Percentiles rank a stretch among this genome's conserved stretches.
phyloP scores from a whole-genome alignment of 805 yeast species.

The Kodamaea laetipori region DNA sequence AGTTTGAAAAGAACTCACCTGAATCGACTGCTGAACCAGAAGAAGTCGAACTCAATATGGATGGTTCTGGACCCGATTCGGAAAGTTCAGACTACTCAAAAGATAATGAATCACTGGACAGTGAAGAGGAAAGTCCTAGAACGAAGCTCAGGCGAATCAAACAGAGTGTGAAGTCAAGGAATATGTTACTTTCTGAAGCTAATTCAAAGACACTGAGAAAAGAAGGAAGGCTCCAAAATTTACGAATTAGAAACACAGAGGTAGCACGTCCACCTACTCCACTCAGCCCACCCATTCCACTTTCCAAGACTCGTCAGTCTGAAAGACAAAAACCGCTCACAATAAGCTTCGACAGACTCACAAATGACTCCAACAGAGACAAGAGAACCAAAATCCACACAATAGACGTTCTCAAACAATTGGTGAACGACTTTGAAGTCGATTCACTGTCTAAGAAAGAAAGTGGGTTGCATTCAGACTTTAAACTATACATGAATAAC shows the following conservation, averaged over 20 bases:
- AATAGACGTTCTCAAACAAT: conserved; percentile 39
- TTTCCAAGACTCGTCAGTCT: conserved; percentile 18
- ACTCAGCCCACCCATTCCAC: conserved; percentile 13
- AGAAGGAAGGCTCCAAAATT: neutral
- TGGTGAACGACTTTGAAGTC: conserved; percentile 33
- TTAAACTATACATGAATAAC: conserved; percentile 30
- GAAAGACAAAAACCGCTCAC: conserved; percentile 32
- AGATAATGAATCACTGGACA: neutral
- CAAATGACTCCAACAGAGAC: conserved; percentile 23
- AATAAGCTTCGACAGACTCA: conserved; percentile 33
- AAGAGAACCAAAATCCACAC: conserved; percentile 33
- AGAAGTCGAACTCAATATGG: neutral
- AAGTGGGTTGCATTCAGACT: conserved; percentile 32
- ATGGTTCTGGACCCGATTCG: neutral
- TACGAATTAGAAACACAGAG: neutral
- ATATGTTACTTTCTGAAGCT: neutral
- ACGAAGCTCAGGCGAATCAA: conserved; percentile 21
- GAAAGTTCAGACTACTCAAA: neutral
- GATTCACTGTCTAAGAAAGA: neutral
- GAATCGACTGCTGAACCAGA: neutral
- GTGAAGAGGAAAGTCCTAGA: conserved; percentile 12
- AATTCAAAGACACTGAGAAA: neutral
- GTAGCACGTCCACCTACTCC: neutral
- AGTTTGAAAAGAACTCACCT: neutral
- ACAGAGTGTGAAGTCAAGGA: conserved; percentile 12